These are phyloP conservation scores for Calcarisporium arbuscula DNA, from an alignment of 2,329 filamentous ascomycete species.

Conservation along the genomic window DNA sequence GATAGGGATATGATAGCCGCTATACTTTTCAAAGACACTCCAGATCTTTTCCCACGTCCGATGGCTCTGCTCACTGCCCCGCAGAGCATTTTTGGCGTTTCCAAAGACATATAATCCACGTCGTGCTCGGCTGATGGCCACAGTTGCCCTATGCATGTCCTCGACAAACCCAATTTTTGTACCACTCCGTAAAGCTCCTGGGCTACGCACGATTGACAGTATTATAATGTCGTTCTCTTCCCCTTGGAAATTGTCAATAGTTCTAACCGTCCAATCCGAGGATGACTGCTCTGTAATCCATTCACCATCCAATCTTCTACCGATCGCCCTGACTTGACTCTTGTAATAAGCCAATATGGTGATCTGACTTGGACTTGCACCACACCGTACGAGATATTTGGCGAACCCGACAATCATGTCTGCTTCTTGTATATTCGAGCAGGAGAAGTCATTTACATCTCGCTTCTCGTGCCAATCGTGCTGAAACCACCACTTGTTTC, in stretches of 20 bases:
- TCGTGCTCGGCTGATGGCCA: constrained; percentile 62
- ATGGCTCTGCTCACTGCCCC: constrained; percentile 34
- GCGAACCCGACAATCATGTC: constrained; percentile 70
- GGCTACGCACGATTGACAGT: constrained; percentile 73
- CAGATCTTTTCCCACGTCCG: constrained; percentile 35
- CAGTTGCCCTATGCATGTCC: constrained; percentile 52
- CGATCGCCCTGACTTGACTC: constrained; percentile 65
- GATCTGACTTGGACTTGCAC: constrained; percentile 52
- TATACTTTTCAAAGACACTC: constrained; percentile 32
- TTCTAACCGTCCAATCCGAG: constrained; percentile 65
- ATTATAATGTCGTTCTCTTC: constrained; percentile 84
- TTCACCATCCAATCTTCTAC: constrained; percentile 49
- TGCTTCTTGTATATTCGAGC: constrained; percentile 62
- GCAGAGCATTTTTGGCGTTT: constrained; percentile 51
- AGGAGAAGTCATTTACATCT: constrained; percentile 58
- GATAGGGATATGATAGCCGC: constrained; percentile 46
- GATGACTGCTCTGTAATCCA: constrained; percentile 39
- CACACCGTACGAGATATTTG: constrained; percentile 65
- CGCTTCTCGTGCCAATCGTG: constrained; percentile 56
- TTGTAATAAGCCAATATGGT: constrained; percentile 86
- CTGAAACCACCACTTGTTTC: constrained; percentile 36
- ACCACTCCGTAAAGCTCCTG: constrained; percentile 26
- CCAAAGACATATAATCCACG: constrained; percentile 82
- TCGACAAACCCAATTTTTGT: constrained; percentile 60
- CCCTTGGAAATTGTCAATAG: constrained; percentile 85